Conservation (phyloP, 2,329 filamentous ascomycete genomes). For the Thielaviopsis cerberus region DNA sequence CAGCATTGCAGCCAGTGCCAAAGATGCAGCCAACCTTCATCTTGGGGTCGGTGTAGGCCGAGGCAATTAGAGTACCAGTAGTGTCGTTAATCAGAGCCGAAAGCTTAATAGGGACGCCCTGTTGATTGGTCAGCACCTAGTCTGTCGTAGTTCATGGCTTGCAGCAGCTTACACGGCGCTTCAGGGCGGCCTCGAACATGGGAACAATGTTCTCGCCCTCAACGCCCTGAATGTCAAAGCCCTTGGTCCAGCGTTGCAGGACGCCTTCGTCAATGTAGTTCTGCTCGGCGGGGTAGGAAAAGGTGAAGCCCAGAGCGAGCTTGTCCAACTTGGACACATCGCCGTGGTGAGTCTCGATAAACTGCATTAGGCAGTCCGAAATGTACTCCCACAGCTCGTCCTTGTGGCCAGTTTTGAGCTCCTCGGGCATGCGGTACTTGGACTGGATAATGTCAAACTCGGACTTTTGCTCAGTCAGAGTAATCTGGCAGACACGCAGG, state of each 20-base stretch:
- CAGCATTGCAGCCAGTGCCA: conserved; percentile 92
- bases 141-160: conserved; percentile 6
- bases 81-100: conserved; percentile 94
- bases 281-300: conserved; percentile 87
- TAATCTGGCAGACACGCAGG: conserved; percentile 90
- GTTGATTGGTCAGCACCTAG: conserved; percentile 13
- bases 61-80: conserved; percentile 89
- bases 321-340: conserved; percentile 41
- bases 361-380: conserved; percentile 78
- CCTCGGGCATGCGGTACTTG: conserved; percentile 76
- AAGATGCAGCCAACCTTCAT: conserved; percentile 98
- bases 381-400: conserved; percentile 92
- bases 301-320: conserved; percentile 79
- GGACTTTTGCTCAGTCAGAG: conserved; percentile 80
- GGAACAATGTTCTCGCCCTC: conserved; percentile 82
- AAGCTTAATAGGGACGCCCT: conserved; percentile 82
- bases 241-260: conserved; percentile 91
- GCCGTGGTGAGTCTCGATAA: conserved; percentile 70
- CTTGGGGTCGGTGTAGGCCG: conserved; percentile 79
- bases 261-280: conserved; percentile 85
- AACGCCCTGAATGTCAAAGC: conserved; percentile 82
- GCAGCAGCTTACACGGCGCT: conserved; percentile 27
- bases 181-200: conserved; percentile 63
- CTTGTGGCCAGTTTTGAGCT: conserved; percentile 60
- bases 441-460: conserved; percentile 86